Percentiles rank a stretch among this genome's conserved stretches.
These are phyloP conservation scores for Apiospora pterosperma DNA, from an alignment of 2,329 filamentous ascomycete species.

Conservation along the genomic window DNA sequence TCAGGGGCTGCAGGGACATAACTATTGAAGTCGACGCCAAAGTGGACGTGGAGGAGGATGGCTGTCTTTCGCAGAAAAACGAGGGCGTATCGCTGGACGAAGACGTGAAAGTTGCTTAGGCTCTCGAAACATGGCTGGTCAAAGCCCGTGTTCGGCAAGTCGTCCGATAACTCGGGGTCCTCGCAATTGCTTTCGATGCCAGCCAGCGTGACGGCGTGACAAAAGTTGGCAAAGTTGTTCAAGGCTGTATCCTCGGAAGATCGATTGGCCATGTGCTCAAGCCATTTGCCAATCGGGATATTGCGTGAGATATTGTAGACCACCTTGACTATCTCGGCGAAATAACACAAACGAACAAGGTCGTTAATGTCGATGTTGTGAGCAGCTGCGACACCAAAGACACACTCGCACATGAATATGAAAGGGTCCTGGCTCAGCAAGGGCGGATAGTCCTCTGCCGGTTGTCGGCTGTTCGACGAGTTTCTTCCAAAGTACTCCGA, in stretches of 20 bases:
- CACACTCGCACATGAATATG: conserved; percentile 76
- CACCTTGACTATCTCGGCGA: conserved; percentile 86
- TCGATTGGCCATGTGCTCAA: conserved; percentile 40
- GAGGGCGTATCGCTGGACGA: conserved; percentile 80
- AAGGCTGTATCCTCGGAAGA: conserved; percentile 43
- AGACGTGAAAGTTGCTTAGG: conserved; percentile 52
- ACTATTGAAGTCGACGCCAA: conserved; percentile 81
- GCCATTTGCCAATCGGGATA: conserved; percentile 47
- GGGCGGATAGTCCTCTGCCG: conserved; percentile 48
- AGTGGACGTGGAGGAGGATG: conserved; percentile 82
- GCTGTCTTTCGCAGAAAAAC: conserved; percentile 82
- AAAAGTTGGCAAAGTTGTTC: conserved; percentile 54
- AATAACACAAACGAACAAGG: conserved; percentile 79
- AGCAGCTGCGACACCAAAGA: conserved; percentile 65
- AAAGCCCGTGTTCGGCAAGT: conserved; percentile 45
- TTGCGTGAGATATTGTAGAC: conserved; percentile 58
- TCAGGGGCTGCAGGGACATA: conserved; percentile 61
- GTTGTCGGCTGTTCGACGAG: conserved; percentile 35
- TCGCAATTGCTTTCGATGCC: conserved; percentile 39
- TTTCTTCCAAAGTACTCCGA: conserved; percentile 47
- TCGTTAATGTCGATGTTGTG: conserved; percentile 73
- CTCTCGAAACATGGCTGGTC: conserved; percentile 52
- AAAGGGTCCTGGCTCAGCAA: conserved; percentile 71
- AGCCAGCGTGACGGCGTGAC: conserved; percentile 42
- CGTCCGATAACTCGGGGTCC: conserved; percentile 26